Evolutionary conservation across 257 asterid genomes (phyloP).

Genomic region (Plantago elongata): DNA sequence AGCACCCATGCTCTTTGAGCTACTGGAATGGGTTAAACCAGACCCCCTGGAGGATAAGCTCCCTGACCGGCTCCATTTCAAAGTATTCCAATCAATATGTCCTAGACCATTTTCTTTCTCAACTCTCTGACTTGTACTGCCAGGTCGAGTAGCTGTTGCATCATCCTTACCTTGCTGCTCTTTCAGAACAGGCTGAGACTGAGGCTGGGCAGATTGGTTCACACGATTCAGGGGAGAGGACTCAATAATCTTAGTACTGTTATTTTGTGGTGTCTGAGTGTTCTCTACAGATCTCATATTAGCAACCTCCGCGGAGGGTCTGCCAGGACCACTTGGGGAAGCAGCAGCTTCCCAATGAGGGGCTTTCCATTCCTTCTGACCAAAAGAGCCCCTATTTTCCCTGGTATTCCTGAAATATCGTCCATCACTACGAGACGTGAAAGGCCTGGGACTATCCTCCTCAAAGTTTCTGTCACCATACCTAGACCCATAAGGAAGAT

Average conservation of each 20-base stretch:
- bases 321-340: slow-evolving; percentile 54
- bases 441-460: slow-evolving; percentile 58
- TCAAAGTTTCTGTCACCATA: slow-evolving; percentile 60
- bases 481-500: slow-evolving; percentile 57
- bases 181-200: slow-evolving; percentile 35
- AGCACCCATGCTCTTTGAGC: slow-evolving; percentile 46
- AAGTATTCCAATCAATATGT: slow-evolving; percentile 54
- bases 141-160: slow-evolving; percentile 25
- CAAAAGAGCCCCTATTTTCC: slow-evolving; percentile 62
- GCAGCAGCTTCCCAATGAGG: slow-evolving; percentile 52
- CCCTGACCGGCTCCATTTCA: slow-evolving; percentile 55
- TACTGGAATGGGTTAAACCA: slow-evolving; percentile 44
- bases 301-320: slow-evolving; percentile 38
- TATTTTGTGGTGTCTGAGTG: slow-evolving; percentile 25
- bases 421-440: slow-evolving; percentile 53
- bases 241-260: slow-evolving; percentile 22
- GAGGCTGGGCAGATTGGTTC: slow-evolving; percentile 35
- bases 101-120: slow-evolving; percentile 59
- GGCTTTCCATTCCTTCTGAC: slow-evolving; percentile 71
- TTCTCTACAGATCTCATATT: slow-evolving; percentile 59
- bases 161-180: slow-evolving; percentile 44
- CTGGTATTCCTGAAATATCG: slow-evolving; percentile 51
- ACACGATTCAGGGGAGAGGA: slow-evolving; percentile 18
- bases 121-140: slow-evolving; percentile 36
- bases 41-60: slow-evolving; percentile 54